Conservation (phyloP, 805 yeast species). For the Candida berthetii region DNA sequence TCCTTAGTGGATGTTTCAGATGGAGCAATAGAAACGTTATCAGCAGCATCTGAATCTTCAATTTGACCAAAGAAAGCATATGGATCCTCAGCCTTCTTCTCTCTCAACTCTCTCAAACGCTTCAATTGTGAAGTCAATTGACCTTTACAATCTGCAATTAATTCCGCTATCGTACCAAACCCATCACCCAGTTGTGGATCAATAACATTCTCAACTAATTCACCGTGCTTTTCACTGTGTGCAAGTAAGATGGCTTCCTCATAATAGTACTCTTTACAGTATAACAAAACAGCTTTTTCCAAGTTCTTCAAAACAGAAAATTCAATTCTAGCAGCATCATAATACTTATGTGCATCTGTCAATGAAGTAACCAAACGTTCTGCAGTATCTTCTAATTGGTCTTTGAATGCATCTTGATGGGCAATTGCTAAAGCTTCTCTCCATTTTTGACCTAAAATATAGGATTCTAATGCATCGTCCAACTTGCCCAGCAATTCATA, state of each 20-base stretch:
- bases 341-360: constrained; percentile 63
- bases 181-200: constrained; percentile 82
- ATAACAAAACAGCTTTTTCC: constrained; percentile 56
- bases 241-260: constrained; percentile 74
- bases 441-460: constrained; percentile 73
- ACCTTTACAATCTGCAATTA: constrained; percentile 87
- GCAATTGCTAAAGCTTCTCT: constrained; percentile 71
- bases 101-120: constrained; percentile 79
- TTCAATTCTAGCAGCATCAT: constrained; percentile 78
- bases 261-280: constrained; percentile 69
- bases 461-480: constrained; percentile 63
- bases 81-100: constrained; percentile 80
- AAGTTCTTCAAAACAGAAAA: constrained; percentile 52
- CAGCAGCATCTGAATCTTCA: constrained; percentile 67
- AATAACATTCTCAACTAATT: constrained; percentile 49
- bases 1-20: constrained; percentile 90
- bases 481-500: constrained; percentile 61
- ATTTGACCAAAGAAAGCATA: constrained; percentile 72
- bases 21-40: constrained; percentile 91
- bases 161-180: constrained; percentile 80
- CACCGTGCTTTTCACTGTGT: constrained; percentile 30
- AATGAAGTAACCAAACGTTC: constrained; percentile 54
- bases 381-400: constrained; percentile 39
- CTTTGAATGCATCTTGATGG: constrained; percentile 31
- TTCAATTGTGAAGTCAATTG: constrained; percentile 80